phyloP scores from a whole-genome alignment of 495 filamentous ascomycete genomes.

The Penicillium mononematosum region DNA sequence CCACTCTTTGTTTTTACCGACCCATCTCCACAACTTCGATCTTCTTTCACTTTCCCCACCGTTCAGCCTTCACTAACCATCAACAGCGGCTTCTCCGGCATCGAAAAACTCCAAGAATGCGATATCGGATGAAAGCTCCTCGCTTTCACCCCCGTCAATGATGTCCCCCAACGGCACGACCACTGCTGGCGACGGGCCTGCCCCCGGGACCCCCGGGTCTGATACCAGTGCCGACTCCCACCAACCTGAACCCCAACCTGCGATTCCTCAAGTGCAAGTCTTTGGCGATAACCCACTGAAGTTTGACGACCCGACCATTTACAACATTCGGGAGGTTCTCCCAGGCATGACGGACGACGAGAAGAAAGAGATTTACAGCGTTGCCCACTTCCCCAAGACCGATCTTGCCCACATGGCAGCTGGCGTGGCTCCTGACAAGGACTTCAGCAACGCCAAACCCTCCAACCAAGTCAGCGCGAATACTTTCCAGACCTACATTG shows the following conservation, averaged over 20 bases:
- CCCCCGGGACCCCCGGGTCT: constrained; percentile 48
- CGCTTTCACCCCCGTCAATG: constrained; percentile 52
- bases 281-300: constrained; percentile 91
- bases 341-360: constrained; percentile 77
- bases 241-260: constrained; percentile 74
- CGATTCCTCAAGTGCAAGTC: constrained; percentile 71
- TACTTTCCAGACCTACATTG: constrained; percentile 83
- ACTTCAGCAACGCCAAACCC: constrained; percentile 92
- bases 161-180: constrained; percentile 54
- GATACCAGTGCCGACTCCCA: constrained; percentile 66
- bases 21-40: constrained; percentile 17
- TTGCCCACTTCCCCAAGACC: constrained; percentile 73
- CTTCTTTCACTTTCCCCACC: constrained; percentile 12
- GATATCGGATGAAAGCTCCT: constrained; percentile 60
- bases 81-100: constrained; percentile 44
- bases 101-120: constrained; percentile 52
- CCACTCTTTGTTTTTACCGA: constrained; percentile 17
- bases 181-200: constrained; percentile 45
- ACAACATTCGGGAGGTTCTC: constrained; percentile 77
- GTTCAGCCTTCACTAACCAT: constrained; percentile 17
- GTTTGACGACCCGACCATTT: constrained; percentile 90
- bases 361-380: constrained; percentile 80
- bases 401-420: constrained; percentile 83
- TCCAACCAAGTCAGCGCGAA: constrained; percentile 88
- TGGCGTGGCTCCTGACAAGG: constrained; percentile 84